Evolutionary conservation across 495 filamentous ascomycete species (phyloP), one percentile per base, ranked within the genome.

Genomic region (Podospora pseudoanserina): DNA sequence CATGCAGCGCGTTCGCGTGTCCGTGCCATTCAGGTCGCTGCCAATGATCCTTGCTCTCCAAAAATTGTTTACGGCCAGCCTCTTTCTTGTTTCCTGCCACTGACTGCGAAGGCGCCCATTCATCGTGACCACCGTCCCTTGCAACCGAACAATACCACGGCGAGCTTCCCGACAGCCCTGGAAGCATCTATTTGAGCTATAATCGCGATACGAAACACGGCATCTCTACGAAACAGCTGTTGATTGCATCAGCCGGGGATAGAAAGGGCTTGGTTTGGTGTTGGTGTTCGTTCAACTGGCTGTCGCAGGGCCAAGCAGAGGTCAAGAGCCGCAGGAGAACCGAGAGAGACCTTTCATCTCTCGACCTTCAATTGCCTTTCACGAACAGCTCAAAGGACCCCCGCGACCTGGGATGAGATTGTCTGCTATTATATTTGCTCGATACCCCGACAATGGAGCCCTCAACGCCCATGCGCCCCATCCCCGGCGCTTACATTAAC

Each of bases 401-500:
- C 39, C 2, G 2, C 9, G 39, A 49, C 39, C 15, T 49, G 39
- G 56, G 20, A 59, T 23, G 56, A 59, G 20, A 27, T 13, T 49
- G 39, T 11, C 39, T 16, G 39, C 39, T 49, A 28, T 58, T 23
- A 15, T 28, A 39, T 26, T 39, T 54, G 57, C n/a, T 16, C 20
- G 64, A 27, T 69, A 78, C 74, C 78, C 87, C 89, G 87, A 82
- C 86, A 73, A 91, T 89, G 77, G 82, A 87, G 60, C 84, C 88
- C 60, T 83, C 82, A 11, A 92, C 91, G 30, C 90, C 86, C 64
- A 84, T 85, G 79, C 85, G 85, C 79, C 85, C 83, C 60, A 78
- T 92, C 67, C 91, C 91, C 59, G 91, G 91, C 72, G 88, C 90
- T 72, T 93, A 85, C 73, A 78, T 91, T 68, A 87, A 90, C 78